Evolutionary conservation across 805 yeast species (phyloP).

Genomic region (Saccharomycopsis oosterbeekiorum): DNA sequence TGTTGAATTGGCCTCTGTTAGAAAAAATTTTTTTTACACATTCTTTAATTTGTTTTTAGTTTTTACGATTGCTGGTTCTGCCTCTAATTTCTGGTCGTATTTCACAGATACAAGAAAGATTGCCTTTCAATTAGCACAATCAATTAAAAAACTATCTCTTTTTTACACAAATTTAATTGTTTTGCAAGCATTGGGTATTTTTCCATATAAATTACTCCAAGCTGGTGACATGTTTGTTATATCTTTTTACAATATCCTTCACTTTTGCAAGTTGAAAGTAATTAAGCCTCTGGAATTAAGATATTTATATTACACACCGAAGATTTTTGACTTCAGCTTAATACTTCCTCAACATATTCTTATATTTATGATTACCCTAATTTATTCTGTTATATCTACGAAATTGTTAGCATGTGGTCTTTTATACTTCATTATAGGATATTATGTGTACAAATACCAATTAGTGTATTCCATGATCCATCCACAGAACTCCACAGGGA

Average conservation of each 20-base stretch:
- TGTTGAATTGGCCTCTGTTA: constrained; percentile 45
- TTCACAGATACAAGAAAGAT: constrained; percentile 50
- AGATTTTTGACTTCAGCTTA: constrained; percentile 50
- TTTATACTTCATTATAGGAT: constrained; percentile 46
- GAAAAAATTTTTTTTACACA: constrained; percentile 50
- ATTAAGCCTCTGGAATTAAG: constrained; percentile 43
- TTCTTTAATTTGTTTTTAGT: constrained; percentile 54
- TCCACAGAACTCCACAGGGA: constrained; percentile 57
- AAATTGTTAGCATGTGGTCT: constrained; percentile 51
- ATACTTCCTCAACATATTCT: constrained; percentile 53
- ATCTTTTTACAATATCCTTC: constrained; percentile 32
- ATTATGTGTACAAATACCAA: constrained; percentile 53
- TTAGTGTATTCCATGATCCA: constrained; percentile 51
- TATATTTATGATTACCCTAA: constrained; percentile 47
- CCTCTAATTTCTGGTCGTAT: constrained; percentile 48
- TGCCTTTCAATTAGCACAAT: constrained; percentile 44
- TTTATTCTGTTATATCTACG: constrained; percentile 52
- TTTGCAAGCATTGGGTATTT: constrained; percentile 61
- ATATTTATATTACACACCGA: constrained; percentile 44
- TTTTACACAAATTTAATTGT: constrained; percentile 54
- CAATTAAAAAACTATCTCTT: constrained; percentile 41
- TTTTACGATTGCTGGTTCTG: constrained; percentile 52
- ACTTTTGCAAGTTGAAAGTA: constrained; percentile 20
- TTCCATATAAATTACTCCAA: constrained; percentile 47
- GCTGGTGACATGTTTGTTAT: constrained; percentile 42